Evolutionary conservation across 106 monocot genomes (phyloP), one percentile per base, ranked within the genome.

Genomic region (Dendrobium chrysotoxum): DNA sequence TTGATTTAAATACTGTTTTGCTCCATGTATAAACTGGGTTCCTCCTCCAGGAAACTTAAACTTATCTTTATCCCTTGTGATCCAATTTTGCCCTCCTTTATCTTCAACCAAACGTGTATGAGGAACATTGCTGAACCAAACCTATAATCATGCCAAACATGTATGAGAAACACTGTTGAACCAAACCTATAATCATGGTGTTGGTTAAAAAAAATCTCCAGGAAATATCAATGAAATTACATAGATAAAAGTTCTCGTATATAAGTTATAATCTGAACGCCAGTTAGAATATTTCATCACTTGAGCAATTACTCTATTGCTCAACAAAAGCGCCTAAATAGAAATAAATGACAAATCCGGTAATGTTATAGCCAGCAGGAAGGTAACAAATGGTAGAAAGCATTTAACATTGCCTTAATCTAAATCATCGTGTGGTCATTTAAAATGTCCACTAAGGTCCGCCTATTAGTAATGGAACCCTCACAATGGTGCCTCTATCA

Each of bases 31-130:
- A 79, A 98, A 98, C 83, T 95, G 98, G 4, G 98, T 95, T 79
- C 98, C 98, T 28, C 95, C 94, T 78, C 95, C 98, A 75, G 98
- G 95, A 86, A 98, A 98, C 84, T 84, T 88, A 50, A 98, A 98
- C 75, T 98, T 98, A 79, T 98, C 87, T 44, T 88, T 86, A 57
- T 89, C 92, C 75, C 78, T 90, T 41, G 81, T 82, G 35, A 98
- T 98, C 95, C 98, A 98, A 84, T 98, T 98, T 82, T 95, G 98
- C 38, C 95, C 92, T 79, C 95, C 98, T 90, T 98, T 98, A 84
- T 95, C 98, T 84, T 95, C 94, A 58, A 90, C 92, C 78, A 95
- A 84, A 25, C 89, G 88, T 61, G 87, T 88, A 86, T 95, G 95
- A 57, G 98, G 98, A 40, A 98, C 98, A 84, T 98, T 98, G 85